Base-by-base conservation (phyloP, 371 early-diverging fungal genomes). In the Actinomortierella ambigua region DNA sequence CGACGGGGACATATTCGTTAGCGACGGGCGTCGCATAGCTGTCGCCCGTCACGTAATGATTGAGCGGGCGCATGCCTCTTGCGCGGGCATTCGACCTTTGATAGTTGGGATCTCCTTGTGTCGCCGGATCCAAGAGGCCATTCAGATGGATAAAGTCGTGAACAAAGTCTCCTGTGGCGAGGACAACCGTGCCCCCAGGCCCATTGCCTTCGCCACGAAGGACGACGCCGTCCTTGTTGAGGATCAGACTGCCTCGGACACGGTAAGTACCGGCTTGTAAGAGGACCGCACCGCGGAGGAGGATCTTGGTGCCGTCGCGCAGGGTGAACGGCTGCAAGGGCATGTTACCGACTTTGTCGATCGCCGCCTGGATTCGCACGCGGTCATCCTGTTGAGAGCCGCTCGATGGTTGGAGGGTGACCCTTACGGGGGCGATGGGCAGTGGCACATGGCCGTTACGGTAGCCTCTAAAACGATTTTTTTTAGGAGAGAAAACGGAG, bases 151-250 rank as follows among this genome's bases (percentile, higher is more conserved):
- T 66, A 22, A 66, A 71, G 23, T 71, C 73, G 22, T 71, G 66
- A 34, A 49, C 50, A 39, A 66, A 71, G 28, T 59, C 56, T 3
- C 67, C 73, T 39, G 28, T 56, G 0, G 73, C 67, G 39, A 63
- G 51, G 20, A 65, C 14, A 14, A 63, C 49, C 3, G 63, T 71
- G 1, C 67, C 73, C 4, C 43, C 5, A 14, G 61, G 55, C 0
- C 63, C 56, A 42, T 70, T 70, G 15, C 71, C 71, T 22, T 70
- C 71, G 6, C 71, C 71, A 1, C 71, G 59, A 6, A 70, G 50
- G 2, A 62, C 71, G 11, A 70, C 71, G 0, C 71, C 71, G 3
- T 57, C 60, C 18, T 55, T 53, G 20, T 65, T 65, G 9, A 70
- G 55, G 49, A 70, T 70, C 14, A 70, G 51, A 1, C 58, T 49